These are phyloP conservation scores for Porogramme epimiltina DNA, from an alignment of 1,284 basidiomycete species.

Conservation along the genomic window DNA sequence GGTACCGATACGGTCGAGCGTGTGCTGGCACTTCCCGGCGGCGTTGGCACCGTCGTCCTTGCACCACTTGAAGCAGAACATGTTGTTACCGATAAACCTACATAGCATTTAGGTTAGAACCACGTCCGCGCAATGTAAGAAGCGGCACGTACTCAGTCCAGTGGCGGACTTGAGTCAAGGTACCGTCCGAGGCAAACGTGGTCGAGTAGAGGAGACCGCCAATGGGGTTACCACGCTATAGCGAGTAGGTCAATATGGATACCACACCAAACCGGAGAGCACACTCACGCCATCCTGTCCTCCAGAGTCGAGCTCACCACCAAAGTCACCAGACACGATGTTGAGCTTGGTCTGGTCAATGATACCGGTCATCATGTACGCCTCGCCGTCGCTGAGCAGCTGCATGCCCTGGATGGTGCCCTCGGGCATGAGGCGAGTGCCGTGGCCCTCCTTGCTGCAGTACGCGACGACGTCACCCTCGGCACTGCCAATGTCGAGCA, in stretches of 20 bases:
- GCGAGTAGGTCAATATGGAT: not conserved
- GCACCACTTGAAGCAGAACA: constrained; percentile 56
- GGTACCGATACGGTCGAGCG: constrained; percentile 52
- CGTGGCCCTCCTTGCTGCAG: constrained; percentile 71
- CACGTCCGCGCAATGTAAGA: not conserved
- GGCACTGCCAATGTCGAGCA: constrained; percentile 53
- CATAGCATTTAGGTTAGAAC: not conserved
- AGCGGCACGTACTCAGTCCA: constrained; percentile 44
- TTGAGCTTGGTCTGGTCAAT: constrained; percentile 64
- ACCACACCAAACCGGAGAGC: not conserved
- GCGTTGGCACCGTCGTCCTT: constrained; percentile 43
- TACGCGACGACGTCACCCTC: constrained; percentile 75
- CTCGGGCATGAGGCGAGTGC: constrained; percentile 65
- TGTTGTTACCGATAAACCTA: constrained; percentile 49
- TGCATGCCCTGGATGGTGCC: constrained; percentile 65
- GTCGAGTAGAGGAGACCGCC: constrained; percentile 54
- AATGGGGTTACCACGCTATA: constrained; percentile 51
- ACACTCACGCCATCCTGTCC: constrained; percentile 38
- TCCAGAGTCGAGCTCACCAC: constrained; percentile 69
- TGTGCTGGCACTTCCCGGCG: constrained; percentile 46
- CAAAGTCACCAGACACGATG: constrained; percentile 54
- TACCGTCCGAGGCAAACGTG: constrained; percentile 36
- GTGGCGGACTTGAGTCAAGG: constrained; percentile 38
- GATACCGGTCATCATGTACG: constrained; percentile 47
- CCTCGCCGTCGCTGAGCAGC: constrained; percentile 33